phyloP scores from a whole-genome alignment of 2,329 filamentous ascomycete species.

The Pestalotiopsis sp. region DNA sequence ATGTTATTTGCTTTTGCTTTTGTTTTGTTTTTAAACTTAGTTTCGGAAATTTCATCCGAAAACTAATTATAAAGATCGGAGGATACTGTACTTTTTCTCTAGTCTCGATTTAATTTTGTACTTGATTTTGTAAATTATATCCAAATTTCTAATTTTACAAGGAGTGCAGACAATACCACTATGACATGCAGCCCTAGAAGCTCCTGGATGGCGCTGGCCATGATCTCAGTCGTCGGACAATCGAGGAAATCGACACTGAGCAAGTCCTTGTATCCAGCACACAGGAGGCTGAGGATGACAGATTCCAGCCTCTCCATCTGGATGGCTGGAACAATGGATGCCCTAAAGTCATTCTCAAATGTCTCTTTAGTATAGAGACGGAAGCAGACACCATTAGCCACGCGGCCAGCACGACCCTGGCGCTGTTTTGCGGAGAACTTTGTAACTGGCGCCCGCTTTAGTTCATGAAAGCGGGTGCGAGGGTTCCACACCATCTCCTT shows the following conservation, averaged over 20 bases:
- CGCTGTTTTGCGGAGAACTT: constrained; percentile 47
- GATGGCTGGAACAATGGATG: background rate
- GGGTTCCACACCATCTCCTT: constrained; percentile 40
- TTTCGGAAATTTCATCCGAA: no score
- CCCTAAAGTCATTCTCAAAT: background rate
- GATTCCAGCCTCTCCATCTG: background rate
- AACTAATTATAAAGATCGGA: no score
- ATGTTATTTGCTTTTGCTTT: no score
- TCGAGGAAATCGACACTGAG: background rate
- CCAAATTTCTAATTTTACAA: no score
- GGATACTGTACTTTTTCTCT: no score
- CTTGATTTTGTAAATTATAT: no score
- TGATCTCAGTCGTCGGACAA: background rate
- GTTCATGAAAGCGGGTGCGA: constrained; percentile 33
- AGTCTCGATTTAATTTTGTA: no score
- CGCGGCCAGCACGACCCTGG: constrained; percentile 49
- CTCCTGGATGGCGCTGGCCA: background rate
- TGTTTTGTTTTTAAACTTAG: no score
- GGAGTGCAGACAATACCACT: background rate
- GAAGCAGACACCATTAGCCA: constrained; percentile 48
- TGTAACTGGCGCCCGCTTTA: constrained; percentile 45
- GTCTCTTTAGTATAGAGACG: constrained; percentile 40
- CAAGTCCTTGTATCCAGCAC: background rate
- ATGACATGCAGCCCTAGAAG: background rate
- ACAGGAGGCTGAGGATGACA: background rate